phyloP scores from a whole-genome alignment of 2,329 filamentous ascomycete genomes.

The Fusarium sp. region DNA sequence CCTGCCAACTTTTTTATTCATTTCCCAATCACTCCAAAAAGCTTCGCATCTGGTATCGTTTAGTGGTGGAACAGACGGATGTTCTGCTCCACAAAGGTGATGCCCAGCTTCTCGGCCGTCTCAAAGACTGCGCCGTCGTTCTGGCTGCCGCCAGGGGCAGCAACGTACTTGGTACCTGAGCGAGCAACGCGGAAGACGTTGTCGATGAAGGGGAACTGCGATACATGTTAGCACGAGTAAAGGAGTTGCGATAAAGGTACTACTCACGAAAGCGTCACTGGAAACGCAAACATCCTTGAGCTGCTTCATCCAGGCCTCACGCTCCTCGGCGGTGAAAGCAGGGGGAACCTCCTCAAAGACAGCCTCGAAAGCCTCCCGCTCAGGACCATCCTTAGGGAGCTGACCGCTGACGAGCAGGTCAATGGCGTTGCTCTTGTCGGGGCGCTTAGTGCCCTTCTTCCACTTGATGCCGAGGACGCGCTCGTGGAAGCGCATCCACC shows the following conservation, averaged over 20 bases:
- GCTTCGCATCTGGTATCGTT: slow-evolving; percentile 35
- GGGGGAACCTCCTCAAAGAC: slow-evolving; percentile 92
- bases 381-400: slow-evolving; percentile 85
- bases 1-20: no score
- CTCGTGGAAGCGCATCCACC: slow-evolving; percentile 99
- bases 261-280: slow-evolving; percentile 93
- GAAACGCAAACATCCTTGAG: slow-evolving; percentile 87
- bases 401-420: slow-evolving; percentile 94
- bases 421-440: slow-evolving; percentile 98
- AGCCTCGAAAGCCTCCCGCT: slow-evolving; percentile 88
- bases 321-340: slow-evolving; percentile 87
- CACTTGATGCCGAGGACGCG: slow-evolving; percentile 90
- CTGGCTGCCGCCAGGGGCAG: slow-evolving; percentile 91
- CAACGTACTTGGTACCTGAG: slow-evolving; percentile 96
- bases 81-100: slow-evolving; percentile 96
- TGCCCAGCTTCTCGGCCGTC: slow-evolving; percentile 91
- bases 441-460: slow-evolving; percentile 97
- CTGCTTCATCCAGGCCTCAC: slow-evolving; percentile 87
- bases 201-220: slow-evolving; percentile 95
- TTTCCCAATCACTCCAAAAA: slow-evolving; percentile 7
- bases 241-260: neutral
- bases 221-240: slow-evolving; percentile 42
- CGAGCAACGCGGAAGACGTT: slow-evolving; percentile 94
- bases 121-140: slow-evolving; percentile 87
- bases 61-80: slow-evolving; percentile 66